Evolutionary conservation across 2,329 filamentous ascomycete genomes (phyloP).

Genomic region (Byssochlamys sp.): DNA sequence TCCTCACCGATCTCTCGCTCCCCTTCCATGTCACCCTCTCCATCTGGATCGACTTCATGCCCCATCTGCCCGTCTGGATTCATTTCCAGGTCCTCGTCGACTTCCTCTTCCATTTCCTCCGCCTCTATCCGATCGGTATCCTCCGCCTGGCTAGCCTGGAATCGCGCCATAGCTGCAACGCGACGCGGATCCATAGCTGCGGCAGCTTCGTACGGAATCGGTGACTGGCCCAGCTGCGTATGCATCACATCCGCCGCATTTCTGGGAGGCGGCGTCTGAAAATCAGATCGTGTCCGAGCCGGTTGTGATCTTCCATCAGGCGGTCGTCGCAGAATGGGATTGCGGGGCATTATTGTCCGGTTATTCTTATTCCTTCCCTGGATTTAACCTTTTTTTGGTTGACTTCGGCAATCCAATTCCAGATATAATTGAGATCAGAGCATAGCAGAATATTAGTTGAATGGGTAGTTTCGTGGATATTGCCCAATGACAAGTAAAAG

Average conservation of each 20-base stretch:
- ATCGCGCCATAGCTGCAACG: not conserved
- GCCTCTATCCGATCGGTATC: not conserved
- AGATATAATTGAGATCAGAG: not conserved
- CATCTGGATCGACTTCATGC: conserved; percentile 9
- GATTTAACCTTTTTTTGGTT: not conserved
- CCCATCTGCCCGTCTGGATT: conserved; percentile 7
- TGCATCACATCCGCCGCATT: not conserved
- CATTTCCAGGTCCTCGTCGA: conserved; percentile 6
- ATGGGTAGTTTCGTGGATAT: not conserved
- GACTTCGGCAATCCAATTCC: not conserved
- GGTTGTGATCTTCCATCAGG: not conserved
- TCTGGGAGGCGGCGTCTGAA: not conserved
- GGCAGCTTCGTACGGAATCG: not conserved
- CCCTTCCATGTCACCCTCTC: conserved; percentile 20
- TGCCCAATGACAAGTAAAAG: not conserved
- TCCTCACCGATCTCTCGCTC: conserved; percentile 5
- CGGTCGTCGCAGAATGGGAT: not conserved
- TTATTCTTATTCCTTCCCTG: not conserved
- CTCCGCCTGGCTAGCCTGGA: not conserved
- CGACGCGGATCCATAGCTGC: not conserved
- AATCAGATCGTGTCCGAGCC: not conserved
- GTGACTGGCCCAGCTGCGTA: not conserved
- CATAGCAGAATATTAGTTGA: not conserved
- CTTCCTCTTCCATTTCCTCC: conserved; percentile 6
- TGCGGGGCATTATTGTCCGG: not conserved